Base-by-base conservation (phyloP, 139 green algal species). In the Tetradesmus lagerheimii region DNA sequence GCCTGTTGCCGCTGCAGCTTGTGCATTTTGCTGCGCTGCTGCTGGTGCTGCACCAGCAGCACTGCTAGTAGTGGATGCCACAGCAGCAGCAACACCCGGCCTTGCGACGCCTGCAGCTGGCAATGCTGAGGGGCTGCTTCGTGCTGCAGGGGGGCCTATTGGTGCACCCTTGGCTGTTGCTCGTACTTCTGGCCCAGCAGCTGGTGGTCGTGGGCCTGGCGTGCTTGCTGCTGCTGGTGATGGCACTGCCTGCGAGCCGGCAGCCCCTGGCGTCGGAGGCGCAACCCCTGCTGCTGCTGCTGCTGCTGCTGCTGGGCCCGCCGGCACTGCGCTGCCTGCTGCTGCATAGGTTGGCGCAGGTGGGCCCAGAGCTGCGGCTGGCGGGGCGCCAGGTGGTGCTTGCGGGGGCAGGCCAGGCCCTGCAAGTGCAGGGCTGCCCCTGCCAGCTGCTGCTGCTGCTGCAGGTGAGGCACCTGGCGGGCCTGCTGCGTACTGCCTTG, bases 41-140 rank as follows among this genome's bases (percentile, higher is more conserved):
- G 20, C 20, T n/a, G 15, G 57, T n/a, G 14, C 20, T 31, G 20
- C 23, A 71, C 23, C 15, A 29, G 38, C 3, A 20, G 23, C 77
- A n/a, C 34, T 77, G 50, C 41, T 77, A 1, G 0, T 47, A 9
- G 14, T 86, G 45, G 31, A n/a, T 4, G 43, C 31, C 6, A 9
- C 81, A 64, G 81, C 27, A 39, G 81, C 31, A 66, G 81, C 14
- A 35, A 6, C 16, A 25, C 43, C 43, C 31, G 38, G 2, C 16
- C 80, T 67, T 67, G 80, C 43, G 20, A 43, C 15, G 11, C 27
- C 80, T 74, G 80, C 80, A 74, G 80, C 80, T 85, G 45, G 14
- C 25, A 23, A 3, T n/a, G 79, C 80, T 14, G 45, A 20, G 1
- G 5, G 1, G 11, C 35, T 16, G 34, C 31, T 38, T 39, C 23